Base-by-base conservation (phyloP, 805 yeast genomes). In the Myxozyma vanderwaltii region DNA sequence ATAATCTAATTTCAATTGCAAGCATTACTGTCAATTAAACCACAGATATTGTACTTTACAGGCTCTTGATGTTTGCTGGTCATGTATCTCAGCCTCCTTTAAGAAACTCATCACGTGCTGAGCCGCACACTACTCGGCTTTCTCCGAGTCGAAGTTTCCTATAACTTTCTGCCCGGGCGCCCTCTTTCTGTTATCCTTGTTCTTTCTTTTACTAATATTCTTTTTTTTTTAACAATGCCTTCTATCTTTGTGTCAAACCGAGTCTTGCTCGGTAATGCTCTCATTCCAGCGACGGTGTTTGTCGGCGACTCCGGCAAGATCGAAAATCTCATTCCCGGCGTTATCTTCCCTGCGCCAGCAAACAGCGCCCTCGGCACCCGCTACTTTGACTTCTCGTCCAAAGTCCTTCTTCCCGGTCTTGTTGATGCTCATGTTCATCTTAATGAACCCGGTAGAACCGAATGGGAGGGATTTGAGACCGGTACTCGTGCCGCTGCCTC, bases 391-490 rank as follows among this genome's bases (percentile, higher is more conserved):
- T 84, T 85, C 3, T 77, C 86, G 2, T 90, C 91, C 0, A 71
- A 76, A 21, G 82, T 81, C 33, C 79, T 91, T 12, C 76, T 92
- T 77, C 97, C 98, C 0, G 98, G 98, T 0, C 79, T 91, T 31
- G 95, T 91, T 3, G 98, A 91, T 70, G 82, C 96, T 4, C 98
- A 91, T 72, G 98, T 91, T 26, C 98, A 91, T 70, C 76, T 91
- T 67, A 92, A 92, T 72, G 98, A 92, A 69, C 97, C 98, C 0
- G 98, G 98, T n/a, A 78, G 97, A 67, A 91, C 97, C 0, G 96
- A 91, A 63, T 91, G 98, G 98, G 98, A 91, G 74, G 98, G 98
- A 1, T 91, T 92, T 71, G 96, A 85, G n/a, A 87, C 96, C 0
- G 98, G 98, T 0, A 91, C 98, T 0, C 86, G 86, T 70, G 88